These are phyloP conservation scores for Podospora bellae-mahoneyi DNA, from an alignment of 495 filamentous ascomycete species.

Conservation along the genomic window DNA sequence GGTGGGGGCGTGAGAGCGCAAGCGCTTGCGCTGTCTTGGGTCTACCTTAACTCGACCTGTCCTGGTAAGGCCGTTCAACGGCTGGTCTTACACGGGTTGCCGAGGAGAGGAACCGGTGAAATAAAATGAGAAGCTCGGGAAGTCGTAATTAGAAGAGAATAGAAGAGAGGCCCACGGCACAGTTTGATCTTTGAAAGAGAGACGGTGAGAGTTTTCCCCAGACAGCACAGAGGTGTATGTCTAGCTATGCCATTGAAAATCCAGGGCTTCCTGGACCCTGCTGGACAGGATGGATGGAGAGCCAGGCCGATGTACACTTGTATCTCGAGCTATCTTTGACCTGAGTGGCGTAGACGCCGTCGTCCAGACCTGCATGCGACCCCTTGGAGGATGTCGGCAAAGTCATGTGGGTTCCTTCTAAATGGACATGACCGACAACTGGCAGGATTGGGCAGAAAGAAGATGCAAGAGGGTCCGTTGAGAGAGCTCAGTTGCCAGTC, in stretches of 20 bases:
- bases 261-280: constrained; percentile 14
- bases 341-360: constrained; percentile 18
- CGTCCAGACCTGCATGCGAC: constrained; percentile 13
- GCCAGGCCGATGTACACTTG: constrained; percentile 3
- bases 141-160: constrained; percentile 13
- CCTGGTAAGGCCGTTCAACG: constrained; percentile 15
- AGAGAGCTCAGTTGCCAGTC: background rate
- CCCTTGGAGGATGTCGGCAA: constrained; percentile 16
- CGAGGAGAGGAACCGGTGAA: constrained; percentile 16
- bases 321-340: constrained; percentile 2
- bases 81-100: constrained; percentile 2
- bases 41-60: constrained; percentile 14
- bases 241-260: constrained; percentile 15
- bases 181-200: constrained; percentile 2
- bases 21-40: constrained; percentile 23
- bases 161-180: constrained; percentile 4
- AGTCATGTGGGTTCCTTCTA: constrained; percentile 18
- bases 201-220: constrained; percentile 1
- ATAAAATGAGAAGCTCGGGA: constrained; percentile 3
- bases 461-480: constrained; percentile 15
- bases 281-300: constrained; percentile 3
- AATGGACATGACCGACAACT: constrained; percentile 9
- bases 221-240: constrained; percentile 14
- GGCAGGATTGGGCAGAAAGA: constrained; percentile 24
- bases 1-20: constrained; percentile 15